Evolutionary conservation across 1,139 yeast species (phyloP), one percentile per base, ranked within the genome.

Genomic region (Blastobotrys capitulatus): DNA sequence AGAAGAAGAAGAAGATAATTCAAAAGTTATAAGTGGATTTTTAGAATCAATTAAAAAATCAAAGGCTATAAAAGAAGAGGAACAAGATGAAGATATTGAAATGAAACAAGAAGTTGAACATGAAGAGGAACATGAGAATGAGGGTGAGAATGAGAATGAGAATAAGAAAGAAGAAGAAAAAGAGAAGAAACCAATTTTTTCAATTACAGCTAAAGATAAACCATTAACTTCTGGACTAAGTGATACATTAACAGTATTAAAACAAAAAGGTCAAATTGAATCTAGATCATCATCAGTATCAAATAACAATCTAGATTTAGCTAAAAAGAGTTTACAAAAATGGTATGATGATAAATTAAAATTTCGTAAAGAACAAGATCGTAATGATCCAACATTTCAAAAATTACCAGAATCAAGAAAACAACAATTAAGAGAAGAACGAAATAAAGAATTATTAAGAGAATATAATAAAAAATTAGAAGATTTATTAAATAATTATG

Each of bases 401-500:
- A 16, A 20, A 3, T 15, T 39, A 18, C 20, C 42, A 7, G 34
- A 39, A n/a, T 18, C 2, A 7, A 19, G 16, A 9, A 15, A 12
- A 32, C 31, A 39, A 31, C 26, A 20, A 6, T 13, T 18, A 13
- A 54, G 55, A 10, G 54, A 48, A 15, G 52, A 52, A 18, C 60
- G 53, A 16, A 57, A 58, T 38, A 51, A 60, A 16, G 57, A 55
- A 36, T 52, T 53, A 32, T 58, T 58, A 43, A 56, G 54, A 26
- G 54, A 57, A n/a, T 62, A 60, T 42, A 59, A 61, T 32, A 20
- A 26, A 42, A 61, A 60, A 29, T 64, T 68, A 35, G 61, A 63
- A 45, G 58, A 63, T 29, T 64, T 70, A 40, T 69, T 76, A 41
- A 64, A 66, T 22, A 60, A 71, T 47, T 85, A 86, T 65, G 77